A percentile compares a stretch with the other conserved stretches of the same genome.
phyloP scores from a whole-genome alignment of 1,139 yeast genomes.

The Yamadazyma atlantica region DNA sequence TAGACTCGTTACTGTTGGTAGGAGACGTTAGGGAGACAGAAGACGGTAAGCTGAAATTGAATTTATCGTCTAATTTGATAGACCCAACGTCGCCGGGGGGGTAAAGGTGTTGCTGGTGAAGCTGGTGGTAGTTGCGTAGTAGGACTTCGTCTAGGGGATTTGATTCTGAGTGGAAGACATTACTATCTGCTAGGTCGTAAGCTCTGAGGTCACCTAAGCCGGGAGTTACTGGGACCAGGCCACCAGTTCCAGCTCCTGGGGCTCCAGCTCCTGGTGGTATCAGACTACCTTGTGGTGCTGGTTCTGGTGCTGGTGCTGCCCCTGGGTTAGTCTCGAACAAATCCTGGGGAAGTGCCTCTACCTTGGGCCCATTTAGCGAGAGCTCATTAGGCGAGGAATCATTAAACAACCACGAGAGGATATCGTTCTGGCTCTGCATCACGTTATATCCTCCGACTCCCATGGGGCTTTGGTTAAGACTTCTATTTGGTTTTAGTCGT shows the following conservation, averaged over 20 bases:
- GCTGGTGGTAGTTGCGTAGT: constrained; percentile 14
- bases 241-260: too few species aligned
- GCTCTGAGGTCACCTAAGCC: constrained; percentile 3
- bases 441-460: too few species aligned
- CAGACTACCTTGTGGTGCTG: too few species aligned
- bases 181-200: constrained; percentile 24
- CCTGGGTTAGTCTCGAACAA: too few species aligned
- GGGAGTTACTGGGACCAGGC: too few species aligned
- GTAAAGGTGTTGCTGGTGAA: constrained; percentile 4
- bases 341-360: not conserved
- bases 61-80: constrained; percentile 3
- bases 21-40: constrained; percentile 36
- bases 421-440: constrained; percentile 34
- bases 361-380: constrained; percentile 5
- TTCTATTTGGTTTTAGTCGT: not conserved
- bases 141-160: constrained; percentile 45
- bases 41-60: constrained; percentile 18
- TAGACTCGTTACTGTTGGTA: constrained; percentile 35
- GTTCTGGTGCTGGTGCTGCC: too few species aligned
- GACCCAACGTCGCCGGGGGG: too few species aligned
- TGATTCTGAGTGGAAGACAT: constrained; percentile 35
- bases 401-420: constrained; percentile 41
- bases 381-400: constrained; percentile 22
- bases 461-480: constrained; percentile 1
- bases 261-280: too few species aligned